These are phyloP conservation scores for Singerocomus rubriflavus DNA, from an alignment of 1,284 basidiomycete species.

Conservation along the genomic window DNA sequence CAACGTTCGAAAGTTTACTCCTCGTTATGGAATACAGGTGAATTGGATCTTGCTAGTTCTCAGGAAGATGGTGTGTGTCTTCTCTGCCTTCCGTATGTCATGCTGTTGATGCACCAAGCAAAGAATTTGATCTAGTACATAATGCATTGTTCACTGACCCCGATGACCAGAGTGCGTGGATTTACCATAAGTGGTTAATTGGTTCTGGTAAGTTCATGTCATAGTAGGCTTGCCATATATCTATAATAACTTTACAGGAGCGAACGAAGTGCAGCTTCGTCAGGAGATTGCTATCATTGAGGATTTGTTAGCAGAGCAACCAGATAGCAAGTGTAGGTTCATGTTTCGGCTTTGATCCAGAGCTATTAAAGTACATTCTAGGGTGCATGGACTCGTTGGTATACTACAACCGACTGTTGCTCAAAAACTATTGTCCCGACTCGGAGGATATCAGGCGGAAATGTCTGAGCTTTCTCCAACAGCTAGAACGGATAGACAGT, in stretches of 20 bases:
- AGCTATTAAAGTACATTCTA: constrained; percentile 31
- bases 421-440: constrained; percentile 43
- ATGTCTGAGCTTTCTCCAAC: constrained; percentile 50
- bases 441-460: constrained; percentile 41
- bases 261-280: constrained; percentile 53
- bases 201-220: constrained; percentile 54
- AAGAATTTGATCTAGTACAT: constrained; percentile 89
- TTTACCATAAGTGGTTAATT: constrained; percentile 96
- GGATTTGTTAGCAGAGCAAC: constrained; percentile 87
- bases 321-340: constrained; percentile 87
- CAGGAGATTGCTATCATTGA: constrained; percentile 82
- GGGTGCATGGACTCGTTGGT: constrained; percentile 95
- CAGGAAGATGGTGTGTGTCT: constrained; percentile 60
- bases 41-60: constrained; percentile 47
- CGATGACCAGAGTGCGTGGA: constrained; percentile 94
- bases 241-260: constrained; percentile 39
- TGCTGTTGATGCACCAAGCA: neutral
- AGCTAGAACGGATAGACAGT: constrained; percentile 58
- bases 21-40: constrained; percentile 61
- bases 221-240: neutral
- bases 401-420: constrained; percentile 66
- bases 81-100: neutral
- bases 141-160: constrained; percentile 98
- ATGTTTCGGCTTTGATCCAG: neutral
- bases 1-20: constrained; percentile 85